These are phyloP conservation scores for Globisporangium apiculatum DNA, from an alignment of 352 stramenopile genomes.

Conservation along the genomic window DNA sequence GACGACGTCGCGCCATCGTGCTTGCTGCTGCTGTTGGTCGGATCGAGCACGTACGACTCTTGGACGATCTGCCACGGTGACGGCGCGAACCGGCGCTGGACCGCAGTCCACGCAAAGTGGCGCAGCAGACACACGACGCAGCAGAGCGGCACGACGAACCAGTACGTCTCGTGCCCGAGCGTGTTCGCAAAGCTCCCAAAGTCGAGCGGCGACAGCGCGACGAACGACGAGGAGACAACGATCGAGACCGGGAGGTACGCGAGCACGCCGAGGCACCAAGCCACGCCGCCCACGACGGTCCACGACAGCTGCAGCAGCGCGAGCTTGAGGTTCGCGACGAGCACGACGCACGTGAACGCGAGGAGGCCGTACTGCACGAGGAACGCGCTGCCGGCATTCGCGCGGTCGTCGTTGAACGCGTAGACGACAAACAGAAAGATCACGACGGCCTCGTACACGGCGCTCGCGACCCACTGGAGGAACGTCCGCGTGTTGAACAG, in stretches of 20 bases:
- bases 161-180: conserved; percentile 50
- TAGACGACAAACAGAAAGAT: conserved; percentile 70
- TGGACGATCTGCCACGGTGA: conserved; percentile 78
- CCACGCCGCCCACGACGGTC: conserved; percentile 32
- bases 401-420: conserved; percentile 61
- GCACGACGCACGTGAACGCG: conserved; percentile 91
- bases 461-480: conserved; percentile 81
- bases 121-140: conserved; percentile 48
- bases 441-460: conserved; percentile 58
- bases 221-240: conserved; percentile 57
- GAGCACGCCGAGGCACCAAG: conserved; percentile 61
- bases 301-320: conserved; percentile 76
- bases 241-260: conserved; percentile 58
- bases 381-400: conserved; percentile 79
- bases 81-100: conserved; percentile 71
- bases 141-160: conserved; percentile 60
- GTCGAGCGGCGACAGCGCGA: conserved; percentile 52
- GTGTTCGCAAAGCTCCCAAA: conserved; percentile 77
- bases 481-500: conserved; percentile 81
- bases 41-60: conserved; percentile 50
- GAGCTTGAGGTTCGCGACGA: conserved; percentile 92
- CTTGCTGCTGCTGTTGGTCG: not conserved
- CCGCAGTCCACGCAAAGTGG: conserved; percentile 63
- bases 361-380: conserved; percentile 90
- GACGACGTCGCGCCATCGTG: conserved; percentile 11